Conservation (phyloP, 176 grass and related monocot species). For the Juncus effusus region DNA sequence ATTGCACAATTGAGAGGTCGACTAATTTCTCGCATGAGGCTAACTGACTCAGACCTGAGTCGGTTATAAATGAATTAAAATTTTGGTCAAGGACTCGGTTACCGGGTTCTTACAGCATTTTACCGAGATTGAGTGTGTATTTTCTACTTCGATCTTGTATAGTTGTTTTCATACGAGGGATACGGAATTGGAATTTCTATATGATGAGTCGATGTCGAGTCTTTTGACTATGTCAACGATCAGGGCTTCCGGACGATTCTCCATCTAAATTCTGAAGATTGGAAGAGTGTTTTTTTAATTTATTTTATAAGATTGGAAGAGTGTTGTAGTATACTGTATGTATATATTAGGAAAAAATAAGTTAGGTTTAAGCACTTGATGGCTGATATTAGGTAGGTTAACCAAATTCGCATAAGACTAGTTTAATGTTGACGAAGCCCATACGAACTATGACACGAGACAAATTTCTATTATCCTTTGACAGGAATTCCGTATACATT, state of each 20-base stretch:
- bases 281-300: not conserved
- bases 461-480: too few relatives aligned
- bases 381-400: not conserved
- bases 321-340: too few relatives aligned
- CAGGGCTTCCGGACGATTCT: conserved; percentile 50
- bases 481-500: too few relatives aligned
- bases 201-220: not conserved
- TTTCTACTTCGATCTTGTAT: conserved; percentile 3
- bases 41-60: too few relatives aligned
- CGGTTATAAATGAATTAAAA: conserved; percentile 13
- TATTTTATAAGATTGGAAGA: not conserved
- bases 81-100: conserved; percentile 31
- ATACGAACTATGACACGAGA: not conserved
- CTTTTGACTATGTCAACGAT: conserved; percentile 55
- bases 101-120: conserved; percentile 36
- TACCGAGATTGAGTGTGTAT: conserved; percentile 9
- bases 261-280: conserved; percentile 31
- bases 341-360: too few relatives aligned
- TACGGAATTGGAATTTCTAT: conserved; percentile 48
- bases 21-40: too few relatives aligned
- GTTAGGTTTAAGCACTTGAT: not conserved
- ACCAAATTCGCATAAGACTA: not conserved
- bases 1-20: too few relatives aligned
- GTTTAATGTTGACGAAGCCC: not conserved
- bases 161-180: conserved; percentile 32